These are phyloP conservation scores for Podosphaera xanthii DNA, from an alignment of 2,329 filamentous ascomycete species.

Conservation along the genomic window DNA sequence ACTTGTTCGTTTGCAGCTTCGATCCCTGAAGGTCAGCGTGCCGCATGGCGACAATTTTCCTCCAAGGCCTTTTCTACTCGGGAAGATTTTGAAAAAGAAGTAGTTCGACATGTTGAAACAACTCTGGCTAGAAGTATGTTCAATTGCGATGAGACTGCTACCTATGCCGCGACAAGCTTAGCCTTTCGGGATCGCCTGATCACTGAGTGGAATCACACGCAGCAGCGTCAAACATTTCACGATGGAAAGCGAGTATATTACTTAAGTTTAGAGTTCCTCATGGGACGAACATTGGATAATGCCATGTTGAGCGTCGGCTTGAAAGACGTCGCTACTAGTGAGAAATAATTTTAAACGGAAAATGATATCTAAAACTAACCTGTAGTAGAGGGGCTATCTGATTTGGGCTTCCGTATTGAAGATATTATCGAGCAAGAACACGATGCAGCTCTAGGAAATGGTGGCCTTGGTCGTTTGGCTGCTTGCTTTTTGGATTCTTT, in stretches of 20 bases:
- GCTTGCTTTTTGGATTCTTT: slow-evolving; percentile 93
- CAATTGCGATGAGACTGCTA: slow-evolving; percentile 89
- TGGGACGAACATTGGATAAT: slow-evolving; percentile 93
- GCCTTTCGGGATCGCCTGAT: slow-evolving; percentile 85
- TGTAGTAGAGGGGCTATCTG: slow-evolving; percentile 48
- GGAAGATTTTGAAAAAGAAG: slow-evolving; percentile 68
- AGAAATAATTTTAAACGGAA: slow-evolving; percentile 10
- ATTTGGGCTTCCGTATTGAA: slow-evolving; percentile 91
- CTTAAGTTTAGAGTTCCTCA: slow-evolving; percentile 88
- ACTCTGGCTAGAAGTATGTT: slow-evolving; percentile 87
- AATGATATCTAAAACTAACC: background rate
- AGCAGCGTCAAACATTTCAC: slow-evolving; percentile 78
- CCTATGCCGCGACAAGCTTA: slow-evolving; percentile 74
- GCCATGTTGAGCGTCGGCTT: slow-evolving; percentile 89
- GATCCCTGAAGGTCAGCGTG: slow-evolving; percentile 74
- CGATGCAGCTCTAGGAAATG: slow-evolving; percentile 88
- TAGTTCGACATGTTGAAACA: slow-evolving; percentile 88
- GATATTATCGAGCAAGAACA: slow-evolving; percentile 89
- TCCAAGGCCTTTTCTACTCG: slow-evolving; percentile 49
- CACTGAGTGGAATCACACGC: slow-evolving; percentile 93
- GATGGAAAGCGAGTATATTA: slow-evolving; percentile 95
- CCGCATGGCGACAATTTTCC: slow-evolving; percentile 45
- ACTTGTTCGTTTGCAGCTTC: slow-evolving; percentile 24
- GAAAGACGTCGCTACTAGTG: slow-evolving; percentile 66
- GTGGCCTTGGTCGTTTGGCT: slow-evolving; percentile 79